Evolutionary conservation across 1,284 basidiomycete species (phyloP).

Genomic region (Entoloma clypeatum): DNA sequence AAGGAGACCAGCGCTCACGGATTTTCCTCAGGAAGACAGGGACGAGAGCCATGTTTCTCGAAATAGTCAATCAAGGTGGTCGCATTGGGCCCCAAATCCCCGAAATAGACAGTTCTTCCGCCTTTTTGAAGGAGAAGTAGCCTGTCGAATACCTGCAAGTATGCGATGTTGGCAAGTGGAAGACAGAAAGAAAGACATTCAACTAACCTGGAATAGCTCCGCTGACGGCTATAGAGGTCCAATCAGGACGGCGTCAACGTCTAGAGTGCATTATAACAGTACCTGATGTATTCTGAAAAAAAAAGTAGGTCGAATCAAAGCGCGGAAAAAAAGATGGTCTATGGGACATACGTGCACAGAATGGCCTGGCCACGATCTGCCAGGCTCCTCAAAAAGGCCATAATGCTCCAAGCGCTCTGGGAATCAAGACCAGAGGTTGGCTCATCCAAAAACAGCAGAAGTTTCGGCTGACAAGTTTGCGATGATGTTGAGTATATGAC

Average conservation of each 20-base stretch:
- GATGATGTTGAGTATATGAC: constrained; percentile 24
- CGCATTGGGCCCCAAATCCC: constrained; percentile 62
- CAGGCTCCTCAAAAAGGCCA: constrained; percentile 75
- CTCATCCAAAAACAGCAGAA: constrained; percentile 76
- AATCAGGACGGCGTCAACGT: background rate
- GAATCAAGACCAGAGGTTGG: constrained; percentile 76
- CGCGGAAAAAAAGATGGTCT: constrained; percentile 28
- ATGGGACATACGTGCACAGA: constrained; percentile 67
- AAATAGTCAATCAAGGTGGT: constrained; percentile 66
- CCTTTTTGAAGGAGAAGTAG: constrained; percentile 56
- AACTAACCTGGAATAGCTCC: constrained; percentile 58
- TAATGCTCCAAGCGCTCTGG: constrained; percentile 85
- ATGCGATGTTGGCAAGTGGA: background rate
- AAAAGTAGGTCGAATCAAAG: background rate
- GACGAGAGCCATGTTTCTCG: constrained; percentile 53
- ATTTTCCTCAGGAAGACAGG: constrained; percentile 41
- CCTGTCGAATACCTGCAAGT: constrained; percentile 11
- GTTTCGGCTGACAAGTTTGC: constrained; percentile 48
- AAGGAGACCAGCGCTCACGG: constrained; percentile 30
- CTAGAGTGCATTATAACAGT: background rate
- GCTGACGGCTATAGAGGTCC: constrained; percentile 60
- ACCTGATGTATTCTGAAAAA: constrained; percentile 35
- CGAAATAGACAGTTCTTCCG: constrained; percentile 78
- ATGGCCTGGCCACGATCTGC: constrained; percentile 76
- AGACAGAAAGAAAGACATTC: background rate